Base-by-base conservation (phyloP, 371 early-diverging fungal species). In the Mortierella polycephala region DNA sequence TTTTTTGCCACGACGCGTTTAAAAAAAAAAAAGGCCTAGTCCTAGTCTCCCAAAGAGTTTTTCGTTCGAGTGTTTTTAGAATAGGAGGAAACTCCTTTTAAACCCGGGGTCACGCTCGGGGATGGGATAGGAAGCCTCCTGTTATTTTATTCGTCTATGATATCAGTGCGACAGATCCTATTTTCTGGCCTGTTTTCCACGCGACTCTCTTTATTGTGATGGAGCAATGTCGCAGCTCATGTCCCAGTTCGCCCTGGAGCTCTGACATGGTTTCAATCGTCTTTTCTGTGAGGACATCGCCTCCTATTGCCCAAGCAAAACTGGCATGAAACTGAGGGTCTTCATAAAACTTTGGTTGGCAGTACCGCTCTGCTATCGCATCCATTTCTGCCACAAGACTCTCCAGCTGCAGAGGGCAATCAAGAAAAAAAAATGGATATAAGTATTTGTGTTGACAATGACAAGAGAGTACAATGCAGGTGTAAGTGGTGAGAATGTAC, bases 261-360 rank as follows among this genome's bases (percentile, higher is more conserved):
- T 71, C 71, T 4, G 58, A n/a, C 44, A 79, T 58, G 13, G 52
- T 40, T 0, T 65, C 47, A 0, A 69, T 60, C 14, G 46, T 52
- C 40, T 61, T 16, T n/a, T 42, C 51, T 40, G 54, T 54, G 4
- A 79, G 63, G 11, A 55, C 55, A 21, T 69, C 67, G 21, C 80
- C 80, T 1, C 80, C 80, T 2, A 73, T 16, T 6, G 80, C 80
- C 69, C 73, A 79, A 2, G 80, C 80, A 66, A 79, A 72, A 41
- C 80, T 79, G 40, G 73, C 80, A 18, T 79, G 80, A 41, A 79
- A 68, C 67, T 79, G 58, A 6, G 80, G 80, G 13, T 68, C 52
- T 0, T 57, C 57, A n/a, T 79, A 79, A 21, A 79, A 79, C 23
- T 49, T 65, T 30, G 80, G 80, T 41, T 79, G 80, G 7, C 57